Conservation (phyloP, 2,329 filamentous ascomycete species). For the Trichoderma gracile region DNA sequence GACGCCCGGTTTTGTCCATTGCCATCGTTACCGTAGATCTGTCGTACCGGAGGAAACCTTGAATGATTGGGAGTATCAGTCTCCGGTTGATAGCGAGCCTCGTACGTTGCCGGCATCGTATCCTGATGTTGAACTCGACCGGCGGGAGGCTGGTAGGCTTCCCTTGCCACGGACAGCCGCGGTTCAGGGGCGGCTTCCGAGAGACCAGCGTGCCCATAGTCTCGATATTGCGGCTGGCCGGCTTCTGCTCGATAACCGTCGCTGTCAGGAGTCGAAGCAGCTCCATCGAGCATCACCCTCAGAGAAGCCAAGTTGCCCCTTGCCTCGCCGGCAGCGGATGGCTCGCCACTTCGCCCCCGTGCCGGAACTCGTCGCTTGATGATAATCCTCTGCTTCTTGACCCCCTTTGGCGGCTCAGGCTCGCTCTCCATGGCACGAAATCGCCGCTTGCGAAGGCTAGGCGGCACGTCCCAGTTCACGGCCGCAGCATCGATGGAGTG, state of each 20-base stretch:
- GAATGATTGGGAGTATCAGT: background rate
- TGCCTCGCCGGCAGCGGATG: background rate
- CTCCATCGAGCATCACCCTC: background rate
- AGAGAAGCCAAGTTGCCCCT: background rate
- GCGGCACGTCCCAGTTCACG: slow-evolving; percentile 28
- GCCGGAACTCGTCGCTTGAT: background rate
- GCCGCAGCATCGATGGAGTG: slow-evolving; percentile 30
- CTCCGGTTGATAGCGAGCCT: background rate
- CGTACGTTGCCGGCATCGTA: background rate
- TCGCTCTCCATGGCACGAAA: background rate
- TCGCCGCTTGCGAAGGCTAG: slow-evolving; percentile 14
- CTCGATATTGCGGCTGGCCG: background rate
- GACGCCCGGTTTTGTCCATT: background rate
- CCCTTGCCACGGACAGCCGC: background rate
- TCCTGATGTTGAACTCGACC: background rate
- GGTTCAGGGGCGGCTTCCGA: background rate
- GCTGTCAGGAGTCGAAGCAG: background rate
- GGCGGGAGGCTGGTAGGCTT: background rate
- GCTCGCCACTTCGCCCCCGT: background rate
- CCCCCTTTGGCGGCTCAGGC: background rate
- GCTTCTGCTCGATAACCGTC: background rate
- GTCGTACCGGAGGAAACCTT: background rate
- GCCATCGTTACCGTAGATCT: background rate
- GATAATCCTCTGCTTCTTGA: background rate
- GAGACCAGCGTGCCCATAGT: background rate